A percentile compares a stretch with the other conserved stretches of the same genome.
These are phyloP conservation scores for Canavalia ensiformis DNA, from an alignment of 306 rosid species.

Conservation along the genomic window DNA sequence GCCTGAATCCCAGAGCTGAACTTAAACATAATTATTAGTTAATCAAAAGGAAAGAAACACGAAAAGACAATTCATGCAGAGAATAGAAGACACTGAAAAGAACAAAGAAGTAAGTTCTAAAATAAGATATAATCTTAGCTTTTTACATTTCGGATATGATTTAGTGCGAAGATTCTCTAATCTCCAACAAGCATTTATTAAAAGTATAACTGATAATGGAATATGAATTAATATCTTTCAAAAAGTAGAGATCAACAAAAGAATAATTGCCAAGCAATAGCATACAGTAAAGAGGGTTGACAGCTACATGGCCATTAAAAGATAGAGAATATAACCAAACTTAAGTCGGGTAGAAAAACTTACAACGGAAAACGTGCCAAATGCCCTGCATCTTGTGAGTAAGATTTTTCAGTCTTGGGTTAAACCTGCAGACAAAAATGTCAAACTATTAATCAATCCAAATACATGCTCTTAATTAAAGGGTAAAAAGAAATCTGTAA, in stretches of 20 bases:
- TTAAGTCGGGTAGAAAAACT: conserved; percentile 25
- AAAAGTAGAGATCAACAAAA: background rate
- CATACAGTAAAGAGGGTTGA: background rate
- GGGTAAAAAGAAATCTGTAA: background rate
- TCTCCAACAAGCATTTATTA: background rate
- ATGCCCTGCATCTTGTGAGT: background rate
- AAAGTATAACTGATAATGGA: background rate
- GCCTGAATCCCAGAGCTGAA: conserved; percentile 39
- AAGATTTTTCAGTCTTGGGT: background rate
- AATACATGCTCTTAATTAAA: background rate
- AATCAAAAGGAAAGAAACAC: conserved; percentile 10
- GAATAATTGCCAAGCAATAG: background rate
- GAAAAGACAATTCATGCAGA: background rate
- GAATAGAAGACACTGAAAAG: background rate
- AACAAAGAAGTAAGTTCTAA: background rate
- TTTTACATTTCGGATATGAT: too few species aligned
- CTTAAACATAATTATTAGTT: conserved; percentile 3
- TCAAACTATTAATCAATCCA: conserved; percentile 32
- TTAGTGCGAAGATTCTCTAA: background rate
- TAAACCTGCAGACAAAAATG: conserved; percentile 56
- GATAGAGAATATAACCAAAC: background rate
- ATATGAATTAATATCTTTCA: background rate
- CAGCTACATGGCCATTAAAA: background rate
- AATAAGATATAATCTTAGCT: background rate
- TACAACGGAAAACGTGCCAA: conserved; percentile 31